Evolutionary conservation across 257 asterid species (phyloP).

Genomic region (Nyctanthes arbortristis): DNA sequence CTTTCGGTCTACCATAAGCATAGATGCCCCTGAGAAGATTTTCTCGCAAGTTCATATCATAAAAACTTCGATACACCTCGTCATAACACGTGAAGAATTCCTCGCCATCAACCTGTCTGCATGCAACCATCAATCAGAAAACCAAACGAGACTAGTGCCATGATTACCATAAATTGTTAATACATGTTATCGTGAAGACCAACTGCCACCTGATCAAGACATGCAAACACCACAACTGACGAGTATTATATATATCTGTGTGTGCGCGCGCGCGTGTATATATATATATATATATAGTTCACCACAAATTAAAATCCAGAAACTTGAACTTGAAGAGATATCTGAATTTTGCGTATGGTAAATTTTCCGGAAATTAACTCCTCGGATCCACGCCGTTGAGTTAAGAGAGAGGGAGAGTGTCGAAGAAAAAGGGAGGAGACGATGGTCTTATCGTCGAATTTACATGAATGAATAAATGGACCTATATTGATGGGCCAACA

Average conservation of each 20-base stretch:
- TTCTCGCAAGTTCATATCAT: conserved; percentile 57
- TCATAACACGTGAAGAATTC: conserved; percentile 60
- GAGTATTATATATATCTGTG: no score
- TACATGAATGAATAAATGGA: no score
- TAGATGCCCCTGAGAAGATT: conserved; percentile 66
- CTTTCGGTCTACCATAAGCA: conserved; percentile 49
- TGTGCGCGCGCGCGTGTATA: no score
- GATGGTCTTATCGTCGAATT: no score
- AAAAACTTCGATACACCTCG: conserved; percentile 55
- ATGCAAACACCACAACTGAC: no score
- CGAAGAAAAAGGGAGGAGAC: neutral
- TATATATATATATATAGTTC: no score
- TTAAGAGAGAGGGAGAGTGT: conserved; percentile 6
- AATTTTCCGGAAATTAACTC: conserved; percentile 23
- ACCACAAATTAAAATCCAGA: neutral
- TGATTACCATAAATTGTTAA: neutral
- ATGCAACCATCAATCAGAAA: conserved; percentile 6
- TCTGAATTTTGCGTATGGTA: neutral
- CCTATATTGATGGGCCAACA: no score
- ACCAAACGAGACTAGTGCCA: neutral
- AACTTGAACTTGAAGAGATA: conserved; percentile 11
- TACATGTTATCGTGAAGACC: no score
- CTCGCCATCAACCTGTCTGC: conserved; percentile 52
- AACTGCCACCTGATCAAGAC: no score
- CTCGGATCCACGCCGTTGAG: conserved; percentile 31